Conservation (phyloP, 306 rosid genomes). For the cucumber (Cucumis sativus) region Cucumber_9930_V3 NC_026660.2:7565501-7566000, state of each 20-base stretch:
- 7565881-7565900: too few relatives aligned
- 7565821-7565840: too few relatives aligned
- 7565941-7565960: too few relatives aligned
- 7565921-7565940: too few relatives aligned
- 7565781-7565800: too few relatives aligned
- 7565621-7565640: not conserved
- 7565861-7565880: too few relatives aligned
- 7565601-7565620: not conserved
- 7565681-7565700: not conserved
- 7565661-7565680: not conserved
- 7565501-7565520: slow-evolving; percentile 20
- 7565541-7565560: not conserved
- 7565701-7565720: not conserved
- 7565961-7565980: too few relatives aligned
- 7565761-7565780: not conserved
- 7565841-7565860: too few relatives aligned
- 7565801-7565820: too few relatives aligned
- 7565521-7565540: slow-evolving; percentile 25
- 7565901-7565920: too few relatives aligned
- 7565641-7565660: not conserved
- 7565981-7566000: too few relatives aligned
- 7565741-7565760: not conserved
- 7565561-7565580: not conserved
- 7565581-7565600: not conserved
- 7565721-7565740: not conserved